These are phyloP conservation scores for Boletellus sp. DNA, from an alignment of 768 basidiomycete genomes.

Conservation along the genomic window DNA sequence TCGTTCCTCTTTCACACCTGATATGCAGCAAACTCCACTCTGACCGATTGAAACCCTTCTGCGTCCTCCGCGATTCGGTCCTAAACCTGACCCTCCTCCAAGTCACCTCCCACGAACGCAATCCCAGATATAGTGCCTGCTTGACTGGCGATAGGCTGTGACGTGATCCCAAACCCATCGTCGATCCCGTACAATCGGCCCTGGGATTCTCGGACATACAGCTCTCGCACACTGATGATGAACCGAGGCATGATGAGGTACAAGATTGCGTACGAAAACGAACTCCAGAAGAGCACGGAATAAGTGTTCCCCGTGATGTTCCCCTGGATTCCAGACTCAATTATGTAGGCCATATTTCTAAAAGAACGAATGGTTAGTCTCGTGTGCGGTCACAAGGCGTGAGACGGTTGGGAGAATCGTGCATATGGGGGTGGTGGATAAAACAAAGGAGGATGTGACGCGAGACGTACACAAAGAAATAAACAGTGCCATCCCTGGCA, in stretches of 20 bases:
- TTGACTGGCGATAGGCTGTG: too few relatives aligned
- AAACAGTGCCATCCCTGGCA: background rate
- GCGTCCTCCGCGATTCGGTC: too few relatives aligned
- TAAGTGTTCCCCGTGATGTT: background rate
- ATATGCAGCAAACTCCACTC: too few relatives aligned
- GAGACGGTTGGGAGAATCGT: too few relatives aligned
- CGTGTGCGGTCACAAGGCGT: too few relatives aligned
- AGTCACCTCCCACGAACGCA: background rate
- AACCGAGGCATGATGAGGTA: background rate
- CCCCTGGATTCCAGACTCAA: background rate
- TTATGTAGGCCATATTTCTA: background rate
- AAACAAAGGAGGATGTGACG: background rate
- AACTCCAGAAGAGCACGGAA: background rate
- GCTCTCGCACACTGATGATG: background rate
- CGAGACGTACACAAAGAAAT: background rate
- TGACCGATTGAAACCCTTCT: too few relatives aligned
- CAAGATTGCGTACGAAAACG: background rate
- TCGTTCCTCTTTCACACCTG: too few relatives aligned
- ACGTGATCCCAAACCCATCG: background rate
- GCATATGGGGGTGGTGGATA: background rate
- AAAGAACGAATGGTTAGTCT: too few relatives aligned
- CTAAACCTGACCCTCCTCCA: background rate
- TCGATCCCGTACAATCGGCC: background rate
- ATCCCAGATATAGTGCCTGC: too few relatives aligned
- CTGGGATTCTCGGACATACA: background rate